phyloP scores from a whole-genome alignment of 768 basidiomycete species.

The Astraeus odoratus region DNA sequence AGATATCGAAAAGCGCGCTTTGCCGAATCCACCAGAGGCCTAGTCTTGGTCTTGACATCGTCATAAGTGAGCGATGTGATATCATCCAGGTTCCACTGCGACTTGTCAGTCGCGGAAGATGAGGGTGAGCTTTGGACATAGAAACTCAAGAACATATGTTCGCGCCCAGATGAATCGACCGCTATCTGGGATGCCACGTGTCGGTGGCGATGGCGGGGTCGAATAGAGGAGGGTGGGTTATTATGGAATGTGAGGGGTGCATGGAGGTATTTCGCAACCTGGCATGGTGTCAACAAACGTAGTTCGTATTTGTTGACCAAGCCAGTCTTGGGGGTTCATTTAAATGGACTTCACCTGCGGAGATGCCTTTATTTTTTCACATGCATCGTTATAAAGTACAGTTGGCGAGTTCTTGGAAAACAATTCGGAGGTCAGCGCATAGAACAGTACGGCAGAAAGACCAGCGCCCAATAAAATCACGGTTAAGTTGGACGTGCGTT shows the following conservation, averaged over 20 bases:
- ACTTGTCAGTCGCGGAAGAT: constrained; percentile 19
- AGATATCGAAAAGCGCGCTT: constrained; percentile 65
- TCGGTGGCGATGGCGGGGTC: constrained; percentile 77
- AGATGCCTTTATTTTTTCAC: constrained; percentile 43
- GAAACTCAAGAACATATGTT: constrained; percentile 82
- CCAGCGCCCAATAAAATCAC: constrained; percentile 74
- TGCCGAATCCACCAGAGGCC: constrained; percentile 39
- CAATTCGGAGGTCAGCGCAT: constrained; percentile 75
- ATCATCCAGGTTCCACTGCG: constrained; percentile 23
- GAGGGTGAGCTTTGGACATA: constrained; percentile 61
- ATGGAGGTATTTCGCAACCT: constrained; percentile 68
- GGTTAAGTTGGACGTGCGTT: constrained; percentile 43
- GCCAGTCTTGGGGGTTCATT: background rate
- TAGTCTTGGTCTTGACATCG: constrained; percentile 41
- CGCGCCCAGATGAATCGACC: constrained; percentile 64
- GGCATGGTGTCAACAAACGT: background rate
- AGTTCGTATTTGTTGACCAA: background rate
- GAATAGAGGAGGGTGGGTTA: constrained; percentile 65
- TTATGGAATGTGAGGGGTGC: constrained; percentile 72
- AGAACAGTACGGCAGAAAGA: constrained; percentile 63
- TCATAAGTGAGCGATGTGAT: constrained; percentile 50
- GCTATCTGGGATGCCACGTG: constrained; percentile 75
- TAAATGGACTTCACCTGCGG: constrained; percentile 29
- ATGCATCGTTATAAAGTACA: constrained; percentile 62
- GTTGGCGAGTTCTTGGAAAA: constrained; percentile 88